These are phyloP conservation scores for Arctium lappa DNA, from an alignment of 129 eudicot species.

Conservation along the genomic window DNA sequence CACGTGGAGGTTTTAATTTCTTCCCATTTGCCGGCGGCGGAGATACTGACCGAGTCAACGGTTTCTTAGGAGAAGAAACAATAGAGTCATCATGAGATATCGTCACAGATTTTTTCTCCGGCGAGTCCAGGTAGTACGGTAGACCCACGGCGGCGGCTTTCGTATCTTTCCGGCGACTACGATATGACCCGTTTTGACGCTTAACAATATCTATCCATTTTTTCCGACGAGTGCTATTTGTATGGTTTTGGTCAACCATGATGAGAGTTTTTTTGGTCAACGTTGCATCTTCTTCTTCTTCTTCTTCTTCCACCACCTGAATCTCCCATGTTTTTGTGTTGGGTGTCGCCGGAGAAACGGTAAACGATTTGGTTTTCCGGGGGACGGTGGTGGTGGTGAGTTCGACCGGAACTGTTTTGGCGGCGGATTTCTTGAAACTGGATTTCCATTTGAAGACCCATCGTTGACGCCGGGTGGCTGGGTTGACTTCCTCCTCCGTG, in stretches of 20 bases:
- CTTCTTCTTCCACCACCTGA: constrained; percentile 12
- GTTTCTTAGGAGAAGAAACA: constrained; percentile 4
- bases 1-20: background rate
- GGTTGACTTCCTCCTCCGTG: constrained; percentile 28
- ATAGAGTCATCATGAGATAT: background rate
- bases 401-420: constrained; percentile 24
- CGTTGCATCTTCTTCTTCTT: background rate
- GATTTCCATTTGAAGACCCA: constrained; percentile 25
- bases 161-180: constrained; percentile 17
- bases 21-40: constrained; percentile 1
- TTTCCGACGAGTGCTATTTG: background rate
- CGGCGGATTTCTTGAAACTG: constrained; percentile 17
- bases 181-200: constrained; percentile 19
- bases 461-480: constrained; percentile 16
- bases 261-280: background rate
- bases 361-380: constrained; percentile 1
- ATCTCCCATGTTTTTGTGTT: background rate
- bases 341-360: constrained; percentile 1
- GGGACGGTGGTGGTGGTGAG: background rate
- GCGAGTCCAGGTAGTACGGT: background rate
- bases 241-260: background rate
- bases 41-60: background rate
- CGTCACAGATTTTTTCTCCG: background rate
- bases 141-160: background rate
- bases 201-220: constrained; percentile 12